A percentile compares a stretch with the other conserved stretches of the same genome.
Conservation (phyloP, 116 monocot species). For the Papilionanthe hybrid region DNA sequence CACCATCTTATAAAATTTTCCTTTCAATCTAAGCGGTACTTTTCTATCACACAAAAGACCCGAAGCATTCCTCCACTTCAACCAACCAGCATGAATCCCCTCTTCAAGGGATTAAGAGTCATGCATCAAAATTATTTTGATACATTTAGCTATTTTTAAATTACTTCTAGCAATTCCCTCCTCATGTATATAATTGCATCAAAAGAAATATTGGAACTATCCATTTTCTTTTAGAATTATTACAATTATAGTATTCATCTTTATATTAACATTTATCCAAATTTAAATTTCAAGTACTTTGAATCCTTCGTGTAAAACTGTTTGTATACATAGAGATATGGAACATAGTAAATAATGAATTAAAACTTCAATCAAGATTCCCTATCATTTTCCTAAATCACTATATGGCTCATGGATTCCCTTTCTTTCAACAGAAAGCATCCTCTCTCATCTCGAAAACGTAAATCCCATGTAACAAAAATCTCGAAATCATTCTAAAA, state of each 20-base stretch:
- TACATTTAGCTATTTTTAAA: neutral
- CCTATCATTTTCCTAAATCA: neutral
- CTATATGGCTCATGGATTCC: neutral
- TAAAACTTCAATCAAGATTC: neutral
- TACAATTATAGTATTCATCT: neutral
- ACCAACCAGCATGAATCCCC: too few relatives aligned
- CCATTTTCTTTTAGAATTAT: neutral
- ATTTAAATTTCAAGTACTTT: neutral
- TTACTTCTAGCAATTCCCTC: neutral
- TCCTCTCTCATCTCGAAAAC: too few relatives aligned
- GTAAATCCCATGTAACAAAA: neutral
- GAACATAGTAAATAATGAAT: neutral
- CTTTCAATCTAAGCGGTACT: too few relatives aligned
- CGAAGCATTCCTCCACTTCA: too few relatives aligned
- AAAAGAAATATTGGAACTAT: neutral
- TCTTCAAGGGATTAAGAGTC: neutral
- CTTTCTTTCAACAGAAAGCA: slow-evolving; percentile 2
- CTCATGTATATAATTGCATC: neutral
- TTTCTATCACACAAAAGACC: too few relatives aligned
- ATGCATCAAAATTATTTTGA: neutral
- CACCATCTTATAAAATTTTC: too few relatives aligned
- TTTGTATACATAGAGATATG: neutral
- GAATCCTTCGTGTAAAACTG: neutral
- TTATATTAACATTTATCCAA: neutral
- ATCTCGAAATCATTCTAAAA: neutral